Percentiles rank a stretch among this genome's conserved stretches.
These are phyloP conservation scores for Phytophthora aleatoria DNA, from an alignment of 352 stramenopile genomes.

Conservation along the genomic window DNA sequence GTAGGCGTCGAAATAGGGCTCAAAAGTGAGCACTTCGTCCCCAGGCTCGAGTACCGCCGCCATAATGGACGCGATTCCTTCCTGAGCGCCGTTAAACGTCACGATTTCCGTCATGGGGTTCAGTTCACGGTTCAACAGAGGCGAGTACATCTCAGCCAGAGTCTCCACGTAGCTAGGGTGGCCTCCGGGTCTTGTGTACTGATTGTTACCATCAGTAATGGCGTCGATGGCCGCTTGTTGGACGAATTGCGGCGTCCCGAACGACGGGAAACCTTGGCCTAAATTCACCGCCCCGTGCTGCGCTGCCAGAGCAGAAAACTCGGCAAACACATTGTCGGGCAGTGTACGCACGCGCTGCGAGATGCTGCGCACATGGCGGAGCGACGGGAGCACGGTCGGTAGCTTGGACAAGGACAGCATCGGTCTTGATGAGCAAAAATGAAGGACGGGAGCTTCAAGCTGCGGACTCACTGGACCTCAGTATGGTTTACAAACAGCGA, in stretches of 20 bases:
- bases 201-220: slow-evolving; percentile 81
- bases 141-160: slow-evolving; percentile 82
- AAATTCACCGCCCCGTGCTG: slow-evolving; percentile 93
- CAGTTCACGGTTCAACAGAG: slow-evolving; percentile 63
- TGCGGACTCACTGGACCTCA: not conserved
- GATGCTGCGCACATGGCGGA: slow-evolving; percentile 41
- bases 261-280: slow-evolving; percentile 97
- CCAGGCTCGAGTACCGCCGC: slow-evolving; percentile 77
- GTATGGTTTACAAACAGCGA: not conserved
- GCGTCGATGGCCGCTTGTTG: slow-evolving; percentile 88
- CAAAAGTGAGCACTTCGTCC: slow-evolving; percentile 87
- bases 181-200: slow-evolving; percentile 90
- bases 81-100: slow-evolving; percentile 89
- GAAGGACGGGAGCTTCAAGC: not conserved
- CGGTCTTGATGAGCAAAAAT: slow-evolving; percentile 1
- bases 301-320: slow-evolving; percentile 86
- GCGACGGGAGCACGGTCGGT: slow-evolving; percentile 1
- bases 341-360: slow-evolving; percentile 68
- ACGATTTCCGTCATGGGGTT: slow-evolving; percentile 84
- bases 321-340: slow-evolving; percentile 84
- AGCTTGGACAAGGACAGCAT: slow-evolving; percentile 18
- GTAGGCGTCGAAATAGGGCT: slow-evolving; percentile 93
- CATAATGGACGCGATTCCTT: slow-evolving; percentile 86
- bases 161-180: slow-evolving; percentile 80
- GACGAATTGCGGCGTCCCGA: slow-evolving; percentile 90